These are phyloP conservation scores for Polyplosphaeria fusca DNA, from an alignment of 495 filamentous ascomycete species.

Conservation along the genomic window DNA sequence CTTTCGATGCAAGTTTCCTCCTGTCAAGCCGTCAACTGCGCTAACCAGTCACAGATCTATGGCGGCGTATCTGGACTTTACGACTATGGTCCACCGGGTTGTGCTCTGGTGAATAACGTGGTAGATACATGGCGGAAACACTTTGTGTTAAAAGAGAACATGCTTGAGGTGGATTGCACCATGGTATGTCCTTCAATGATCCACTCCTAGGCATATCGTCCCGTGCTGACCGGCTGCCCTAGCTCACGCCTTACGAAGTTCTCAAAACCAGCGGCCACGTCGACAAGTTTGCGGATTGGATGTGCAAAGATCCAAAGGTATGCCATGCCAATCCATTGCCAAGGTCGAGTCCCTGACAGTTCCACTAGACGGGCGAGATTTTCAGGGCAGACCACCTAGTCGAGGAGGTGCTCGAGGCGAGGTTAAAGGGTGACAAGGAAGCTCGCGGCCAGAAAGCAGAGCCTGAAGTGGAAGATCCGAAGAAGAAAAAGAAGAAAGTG, in stretches of 20 bases:
- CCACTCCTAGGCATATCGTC: no score
- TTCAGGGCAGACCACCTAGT: constrained; percentile 94
- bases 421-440: constrained; percentile 62
- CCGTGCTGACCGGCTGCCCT: constrained; percentile 44
- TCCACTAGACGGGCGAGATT: constrained; percentile 95
- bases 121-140: constrained; percentile 84
- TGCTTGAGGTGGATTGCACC: constrained; percentile 41
- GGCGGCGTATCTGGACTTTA: constrained; percentile 42
- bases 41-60: constrained; percentile 74
- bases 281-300: constrained; percentile 97
- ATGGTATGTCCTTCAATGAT: no score
- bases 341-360: no score
- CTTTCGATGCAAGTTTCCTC: constrained; percentile 31
- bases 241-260: constrained; percentile 69
- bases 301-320: constrained; percentile 99
- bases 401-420: constrained; percentile 81
- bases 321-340: no score
- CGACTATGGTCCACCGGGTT: constrained; percentile 48
- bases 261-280: constrained; percentile 96
- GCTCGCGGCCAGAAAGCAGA: constrained; percentile 60
- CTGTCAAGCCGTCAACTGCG: neutral
- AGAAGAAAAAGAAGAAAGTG: constrained; percentile 62
- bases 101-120: constrained; percentile 63
- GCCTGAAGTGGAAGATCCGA: constrained; percentile 43
- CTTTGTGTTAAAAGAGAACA: constrained; percentile 48